Evolutionary conservation across 345 rosid species (phyloP), one percentile per base, ranked within the genome.

Genomic region (Firmiana major): DNA sequence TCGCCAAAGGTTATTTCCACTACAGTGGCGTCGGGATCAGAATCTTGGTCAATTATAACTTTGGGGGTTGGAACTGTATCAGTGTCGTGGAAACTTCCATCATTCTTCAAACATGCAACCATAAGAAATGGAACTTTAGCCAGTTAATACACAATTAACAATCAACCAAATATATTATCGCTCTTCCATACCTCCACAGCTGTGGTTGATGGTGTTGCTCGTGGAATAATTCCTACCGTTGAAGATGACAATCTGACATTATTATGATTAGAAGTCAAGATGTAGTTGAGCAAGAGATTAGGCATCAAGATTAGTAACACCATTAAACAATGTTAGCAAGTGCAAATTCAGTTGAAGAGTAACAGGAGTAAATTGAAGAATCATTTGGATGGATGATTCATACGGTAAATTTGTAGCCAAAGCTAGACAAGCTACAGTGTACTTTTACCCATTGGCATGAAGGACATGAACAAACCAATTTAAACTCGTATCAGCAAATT

Each of bases 1-100:
- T 96, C 92, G 5, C 99, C 99, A 26, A 96, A 96, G 22, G 97
- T 96, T 6, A 96, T 81, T 88, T 96, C 94, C 34, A 96, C 87
- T 2, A 96, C 59, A 42, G 99, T 93, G 55, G 97, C 98, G 78
- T 96, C 89, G 0, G 97, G 93, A 71, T 96, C 97, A 38, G 98
- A 90, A 83, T 96, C 99, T 79, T 86, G 96, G 82, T 96, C 98
- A 60, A 96, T 89, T 82, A 96, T 90, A 75, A 96, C 99, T 72
- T 87, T 94, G 13, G 99, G 99, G 70, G 90, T 93, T 69, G 99
- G 99, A 71, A 90, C 80, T 38, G 80, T 79, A 49, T 91, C 98
- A 5, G 90, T 85, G 43, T 89, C 94, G 55, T 79, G 84, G 3
- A 76, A 76, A 84, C 81, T 88, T 81, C 90, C 96, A 57, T 84